Percentiles rank a stretch among this genome's conserved stretches.
Conservation (phyloP, 257 asterid genomes). For the Solanum raphanifolium region DNA sequence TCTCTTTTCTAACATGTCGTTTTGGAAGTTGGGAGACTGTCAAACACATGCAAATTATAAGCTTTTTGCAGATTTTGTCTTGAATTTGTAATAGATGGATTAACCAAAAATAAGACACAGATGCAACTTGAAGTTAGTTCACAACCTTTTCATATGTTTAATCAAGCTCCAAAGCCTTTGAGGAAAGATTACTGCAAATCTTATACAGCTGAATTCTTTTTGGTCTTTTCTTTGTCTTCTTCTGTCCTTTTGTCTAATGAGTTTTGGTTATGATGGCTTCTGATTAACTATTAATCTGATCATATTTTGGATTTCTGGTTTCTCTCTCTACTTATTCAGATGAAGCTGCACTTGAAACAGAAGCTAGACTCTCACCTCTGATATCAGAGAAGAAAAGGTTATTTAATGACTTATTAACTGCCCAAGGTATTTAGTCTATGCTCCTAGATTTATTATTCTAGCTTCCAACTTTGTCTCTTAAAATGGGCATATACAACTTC, state of each 20-base stretch:
- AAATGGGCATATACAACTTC: neutral
- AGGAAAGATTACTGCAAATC: neutral
- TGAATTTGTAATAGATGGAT: neutral
- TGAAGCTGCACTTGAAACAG: slow-evolving; percentile 88
- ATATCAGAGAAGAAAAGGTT: slow-evolving; percentile 77
- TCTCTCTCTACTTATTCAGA: slow-evolving; percentile 27
- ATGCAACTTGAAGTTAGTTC: neutral
- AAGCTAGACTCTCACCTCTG: slow-evolving; percentile 86
- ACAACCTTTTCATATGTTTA: neutral
- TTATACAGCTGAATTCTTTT: neutral
- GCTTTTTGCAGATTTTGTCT: neutral
- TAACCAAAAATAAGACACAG: neutral
- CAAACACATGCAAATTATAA: neutral
- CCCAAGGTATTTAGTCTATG: slow-evolving; percentile 57
- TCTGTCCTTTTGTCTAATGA: neutral
- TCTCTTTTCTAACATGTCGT: neutral
- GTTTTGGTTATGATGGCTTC: neutral
- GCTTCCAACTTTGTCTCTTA: neutral
- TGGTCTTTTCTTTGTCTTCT: neutral
- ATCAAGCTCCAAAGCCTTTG: neutral
- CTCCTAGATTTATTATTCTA: neutral
- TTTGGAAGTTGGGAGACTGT: neutral
- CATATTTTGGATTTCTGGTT: neutral
- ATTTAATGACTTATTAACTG: slow-evolving; percentile 82
- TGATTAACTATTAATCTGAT: neutral